A percentile compares a stretch with the other conserved stretches of the same genome.
Evolutionary conservation across 2,329 filamentous ascomycete species (phyloP).

Genomic region (Fusarium sambucinum): DNA sequence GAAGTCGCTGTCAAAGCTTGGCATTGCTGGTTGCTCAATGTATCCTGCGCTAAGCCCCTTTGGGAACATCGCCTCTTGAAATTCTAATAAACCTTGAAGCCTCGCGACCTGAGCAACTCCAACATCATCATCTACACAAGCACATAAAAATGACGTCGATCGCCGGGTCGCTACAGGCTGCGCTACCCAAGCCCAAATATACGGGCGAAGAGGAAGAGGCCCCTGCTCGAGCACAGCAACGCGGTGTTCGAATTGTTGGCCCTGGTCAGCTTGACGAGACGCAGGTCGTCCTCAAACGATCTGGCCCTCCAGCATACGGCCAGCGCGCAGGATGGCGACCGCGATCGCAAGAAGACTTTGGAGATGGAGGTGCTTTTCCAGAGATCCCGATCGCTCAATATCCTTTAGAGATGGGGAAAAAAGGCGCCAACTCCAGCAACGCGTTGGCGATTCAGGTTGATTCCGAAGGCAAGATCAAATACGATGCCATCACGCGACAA

Average conservation of each 20-base stretch:
- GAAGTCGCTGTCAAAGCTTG: conserved; percentile 9
- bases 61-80: conserved; percentile 50
- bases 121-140: conserved; percentile 41
- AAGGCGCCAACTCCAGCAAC: conserved; percentile 79
- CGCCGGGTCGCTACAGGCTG: conserved; percentile 78
- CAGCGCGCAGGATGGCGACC: conserved; percentile 92
- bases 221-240: conserved; percentile 76
- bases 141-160: conserved; percentile 70
- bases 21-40: conserved; percentile 1
- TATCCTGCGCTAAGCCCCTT: conserved; percentile 49
- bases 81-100: conserved; percentile 48
- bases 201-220: conserved; percentile 89
- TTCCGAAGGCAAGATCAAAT: conserved; percentile 91
- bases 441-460: conserved; percentile 94
- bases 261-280: conserved; percentile 84
- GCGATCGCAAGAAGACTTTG: conserved; percentile 88
- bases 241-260: conserved; percentile 85
- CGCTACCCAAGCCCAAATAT: conserved; percentile 91
- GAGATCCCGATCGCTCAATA: conserved; percentile 96
- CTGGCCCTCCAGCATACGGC: conserved; percentile 88
- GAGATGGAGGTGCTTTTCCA: conserved; percentile 95
- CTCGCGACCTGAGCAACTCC: conserved; percentile 36
- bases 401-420: conserved; percentile 93
- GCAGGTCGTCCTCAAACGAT: conserved; percentile 85
- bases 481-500: conserved; percentile 91